These are phyloP conservation scores for Tolypocladium endophyticum DNA, from an alignment of 2,329 filamentous ascomycete species.

Conservation along the genomic window DNA sequence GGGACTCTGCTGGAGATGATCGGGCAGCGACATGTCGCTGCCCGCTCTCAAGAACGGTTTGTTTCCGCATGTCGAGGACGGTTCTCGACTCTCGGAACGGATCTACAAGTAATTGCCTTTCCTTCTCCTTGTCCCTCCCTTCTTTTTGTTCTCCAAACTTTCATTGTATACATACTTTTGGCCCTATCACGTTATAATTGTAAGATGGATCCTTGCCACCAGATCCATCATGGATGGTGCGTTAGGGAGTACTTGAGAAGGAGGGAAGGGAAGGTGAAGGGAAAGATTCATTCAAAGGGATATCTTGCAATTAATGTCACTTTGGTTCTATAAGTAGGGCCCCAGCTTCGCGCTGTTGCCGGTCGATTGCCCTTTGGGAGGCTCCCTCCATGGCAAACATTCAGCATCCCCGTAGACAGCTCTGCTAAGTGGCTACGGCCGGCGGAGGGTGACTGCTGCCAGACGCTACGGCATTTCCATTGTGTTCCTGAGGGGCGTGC, in stretches of 20 bases:
- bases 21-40: background rate
- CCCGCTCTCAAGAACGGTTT: conserved; percentile 1
- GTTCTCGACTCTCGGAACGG: background rate
- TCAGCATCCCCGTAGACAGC: background rate
- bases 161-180: background rate
- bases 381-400: background rate
- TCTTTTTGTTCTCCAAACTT: background rate
- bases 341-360: background rate
- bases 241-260: background rate
- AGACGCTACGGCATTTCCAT: background rate
- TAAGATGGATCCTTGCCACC: background rate
- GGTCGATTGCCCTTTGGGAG: background rate
- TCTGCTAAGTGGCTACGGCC: background rate
- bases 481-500: background rate
- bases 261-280: background rate
- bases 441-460: background rate
- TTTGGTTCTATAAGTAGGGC: background rate
- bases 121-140: background rate
- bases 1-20: background rate
- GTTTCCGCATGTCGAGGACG: conserved; percentile 2
- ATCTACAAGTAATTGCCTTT: background rate
- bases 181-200: background rate
- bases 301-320: background rate
- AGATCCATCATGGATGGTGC: background rate
- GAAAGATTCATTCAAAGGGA: background rate